These are phyloP conservation scores for Lotus japonicus DNA, from an alignment of 306 rosid genomes.

Conservation along the genomic window DNA sequence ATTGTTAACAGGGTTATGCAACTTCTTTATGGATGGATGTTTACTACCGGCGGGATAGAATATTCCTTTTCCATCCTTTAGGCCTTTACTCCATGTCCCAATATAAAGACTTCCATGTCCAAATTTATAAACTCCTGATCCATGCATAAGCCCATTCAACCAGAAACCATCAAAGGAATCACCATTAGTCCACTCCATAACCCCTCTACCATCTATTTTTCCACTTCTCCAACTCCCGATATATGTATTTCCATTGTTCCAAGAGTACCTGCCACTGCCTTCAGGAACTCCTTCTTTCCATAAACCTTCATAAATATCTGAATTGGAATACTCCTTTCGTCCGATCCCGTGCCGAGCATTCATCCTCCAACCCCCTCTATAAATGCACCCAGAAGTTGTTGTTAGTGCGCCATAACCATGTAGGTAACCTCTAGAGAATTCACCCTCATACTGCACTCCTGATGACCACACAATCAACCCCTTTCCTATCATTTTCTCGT, in stretches of 20 bases:
- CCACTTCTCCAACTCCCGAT: constrained; percentile 75
- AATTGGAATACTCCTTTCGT: constrained; percentile 50
- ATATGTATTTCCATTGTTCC: constrained; percentile 62
- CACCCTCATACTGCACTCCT: constrained; percentile 71
- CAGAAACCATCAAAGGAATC: constrained; percentile 67
- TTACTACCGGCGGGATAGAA: constrained; percentile 64
- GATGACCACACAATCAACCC: constrained; percentile 62
- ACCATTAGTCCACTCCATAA: constrained; percentile 73
- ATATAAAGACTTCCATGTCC: constrained; percentile 66
- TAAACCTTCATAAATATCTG: constrained; percentile 67
- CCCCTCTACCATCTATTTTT: constrained; percentile 70
- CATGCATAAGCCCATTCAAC: constrained; percentile 71
- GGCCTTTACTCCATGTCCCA: constrained; percentile 70
- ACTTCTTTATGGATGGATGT: constrained; percentile 45
- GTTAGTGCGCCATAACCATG: constrained; percentile 65
- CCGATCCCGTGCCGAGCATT: constrained; percentile 69
- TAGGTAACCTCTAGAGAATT: constrained; percentile 63
- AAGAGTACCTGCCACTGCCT: constrained; percentile 68
- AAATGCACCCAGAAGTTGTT: constrained; percentile 36
- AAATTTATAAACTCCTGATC: constrained; percentile 65
- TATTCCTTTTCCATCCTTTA: constrained; percentile 84
- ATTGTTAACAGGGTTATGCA: neutral
- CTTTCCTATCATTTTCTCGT: constrained; percentile 68
- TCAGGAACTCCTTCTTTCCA: constrained; percentile 84
- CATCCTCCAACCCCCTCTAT: constrained; percentile 77